These are phyloP conservation scores for Cryptosporidium viatorum DNA, from an alignment of 169 alveolate species.

Conservation along the genomic window DNA sequence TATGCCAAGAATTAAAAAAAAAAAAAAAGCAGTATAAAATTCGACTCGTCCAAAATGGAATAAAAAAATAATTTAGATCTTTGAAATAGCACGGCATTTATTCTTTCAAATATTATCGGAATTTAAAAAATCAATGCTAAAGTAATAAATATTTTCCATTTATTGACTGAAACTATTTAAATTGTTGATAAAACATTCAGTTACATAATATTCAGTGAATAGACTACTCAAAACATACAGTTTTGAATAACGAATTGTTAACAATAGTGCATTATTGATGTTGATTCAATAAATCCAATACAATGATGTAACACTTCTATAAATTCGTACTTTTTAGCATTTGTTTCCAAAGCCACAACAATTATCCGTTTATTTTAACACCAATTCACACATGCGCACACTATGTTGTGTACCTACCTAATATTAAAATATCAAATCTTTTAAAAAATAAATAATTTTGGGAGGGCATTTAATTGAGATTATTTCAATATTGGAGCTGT, in stretches of 20 bases:
- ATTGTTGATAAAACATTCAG: neutral
- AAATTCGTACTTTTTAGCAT: too few species aligned
- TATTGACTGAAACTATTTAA: too few species aligned
- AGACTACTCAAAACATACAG: too few species aligned
- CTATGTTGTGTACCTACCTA: slow-evolving; percentile 22
- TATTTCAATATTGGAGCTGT: neutral
- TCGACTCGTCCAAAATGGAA: too few species aligned
- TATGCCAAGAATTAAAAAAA: too few species aligned
- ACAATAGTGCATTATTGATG: neutral
- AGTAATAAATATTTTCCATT: neutral
- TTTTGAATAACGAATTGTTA: too few species aligned
- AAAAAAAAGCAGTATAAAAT: too few species aligned
- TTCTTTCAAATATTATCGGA: too few species aligned
- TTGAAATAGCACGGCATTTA: neutral
- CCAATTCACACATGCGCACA: slow-evolving; percentile 17
- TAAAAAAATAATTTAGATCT: neutral
- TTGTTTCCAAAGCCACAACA: too few species aligned
- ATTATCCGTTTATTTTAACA: neutral
- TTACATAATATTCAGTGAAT: too few species aligned
- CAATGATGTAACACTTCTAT: neutral
- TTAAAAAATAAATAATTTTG: neutral
- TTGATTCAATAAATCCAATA: neutral
- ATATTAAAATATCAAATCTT: neutral
- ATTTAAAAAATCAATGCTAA: too few species aligned
- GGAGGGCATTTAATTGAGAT: neutral